A percentile compares a stretch with the other conserved stretches of the same genome.
These are phyloP conservation scores for Corymbia citriodora DNA, from an alignment of 441 rosid species.

Conservation along the genomic window DNA sequence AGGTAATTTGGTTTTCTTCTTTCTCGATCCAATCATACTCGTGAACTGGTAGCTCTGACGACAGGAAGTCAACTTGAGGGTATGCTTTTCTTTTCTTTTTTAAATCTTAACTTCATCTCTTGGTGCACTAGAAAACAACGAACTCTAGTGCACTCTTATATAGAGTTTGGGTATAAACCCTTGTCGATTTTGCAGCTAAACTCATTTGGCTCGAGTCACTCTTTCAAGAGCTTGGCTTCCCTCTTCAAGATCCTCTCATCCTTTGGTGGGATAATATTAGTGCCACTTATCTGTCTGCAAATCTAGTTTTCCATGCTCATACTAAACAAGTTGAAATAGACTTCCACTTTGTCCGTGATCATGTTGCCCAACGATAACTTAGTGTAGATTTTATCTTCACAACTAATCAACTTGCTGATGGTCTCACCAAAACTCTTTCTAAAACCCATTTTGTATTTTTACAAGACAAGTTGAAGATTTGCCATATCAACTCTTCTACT, in stretches of 20 bases:
- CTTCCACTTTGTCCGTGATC: not conserved
- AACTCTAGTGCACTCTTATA: fast-evolving
- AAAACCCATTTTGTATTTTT: not conserved
- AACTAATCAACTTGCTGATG: not conserved
- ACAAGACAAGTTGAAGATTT: not conserved
- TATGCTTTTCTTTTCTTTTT: not conserved
- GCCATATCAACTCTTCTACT: not conserved
- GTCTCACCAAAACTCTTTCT: not conserved
- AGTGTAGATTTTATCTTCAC: not conserved
- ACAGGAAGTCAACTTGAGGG: not conserved
- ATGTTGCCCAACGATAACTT: fast-evolving
- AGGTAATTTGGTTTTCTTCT: not conserved
- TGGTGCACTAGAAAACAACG: not conserved
- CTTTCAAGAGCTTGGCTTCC: not conserved
- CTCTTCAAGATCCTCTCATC: not conserved
- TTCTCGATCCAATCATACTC: not conserved
- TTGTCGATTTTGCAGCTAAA: not conserved
- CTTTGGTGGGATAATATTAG: not conserved
- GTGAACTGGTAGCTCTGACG: not conserved
- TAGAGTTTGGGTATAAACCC: not conserved
- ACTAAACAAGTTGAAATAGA: not conserved
- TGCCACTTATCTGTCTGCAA: fast-evolving
- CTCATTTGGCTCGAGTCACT: not conserved
- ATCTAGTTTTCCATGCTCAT: not conserved
- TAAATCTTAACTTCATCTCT: not conserved